Evolutionary conservation across 768 basidiomycete species (phyloP).

Genomic region (Cubamyces sp.): DNA sequence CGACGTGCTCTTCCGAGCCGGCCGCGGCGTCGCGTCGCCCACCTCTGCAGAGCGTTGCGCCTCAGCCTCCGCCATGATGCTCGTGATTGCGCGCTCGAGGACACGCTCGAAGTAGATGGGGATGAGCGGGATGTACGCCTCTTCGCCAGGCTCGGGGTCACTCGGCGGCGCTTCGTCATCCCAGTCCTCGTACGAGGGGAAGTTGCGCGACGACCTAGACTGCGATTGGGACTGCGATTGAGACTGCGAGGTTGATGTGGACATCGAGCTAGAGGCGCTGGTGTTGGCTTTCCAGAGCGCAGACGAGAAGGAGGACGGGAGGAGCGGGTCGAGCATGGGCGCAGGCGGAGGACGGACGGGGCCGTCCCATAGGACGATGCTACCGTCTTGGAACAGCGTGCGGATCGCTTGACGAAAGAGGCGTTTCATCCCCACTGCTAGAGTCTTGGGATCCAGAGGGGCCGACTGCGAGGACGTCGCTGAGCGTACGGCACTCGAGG

Average conservation of each 20-base stretch:
- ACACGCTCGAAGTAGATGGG: slow-evolving; percentile 50
- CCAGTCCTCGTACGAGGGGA: slow-evolving; percentile 28
- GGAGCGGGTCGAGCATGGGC: slow-evolving; percentile 31
- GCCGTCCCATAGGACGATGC: slow-evolving; percentile 74
- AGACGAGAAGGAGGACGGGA: slow-evolving; percentile 17
- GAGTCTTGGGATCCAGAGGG: slow-evolving; percentile 35
- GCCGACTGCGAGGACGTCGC: slow-evolving; percentile 24
- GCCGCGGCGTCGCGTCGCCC: slow-evolving; percentile 4
- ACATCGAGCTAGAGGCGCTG: slow-evolving; percentile 16
- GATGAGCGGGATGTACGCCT: slow-evolving; percentile 68
- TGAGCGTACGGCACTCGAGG: neutral
- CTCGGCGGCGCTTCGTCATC: slow-evolving; percentile 54
- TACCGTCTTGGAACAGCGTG: slow-evolving; percentile 71
- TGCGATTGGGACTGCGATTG: neutral
- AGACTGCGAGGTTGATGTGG: neutral
- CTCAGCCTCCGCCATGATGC: slow-evolving; percentile 35
- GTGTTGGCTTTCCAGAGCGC: slow-evolving; percentile 53
- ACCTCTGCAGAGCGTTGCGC: neutral
- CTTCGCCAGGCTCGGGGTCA: slow-evolving; percentile 64
- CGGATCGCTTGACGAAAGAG: slow-evolving; percentile 69
- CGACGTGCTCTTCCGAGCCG: slow-evolving; percentile 8
- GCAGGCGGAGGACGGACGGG: slow-evolving; percentile 46
- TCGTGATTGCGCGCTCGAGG: slow-evolving; percentile 50
- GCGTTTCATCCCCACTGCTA: slow-evolving; percentile 53
- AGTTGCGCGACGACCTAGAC: slow-evolving; percentile 23